phyloP scores from a whole-genome alignment of 129 eudicot genomes.

The Logfia minima region DNA sequence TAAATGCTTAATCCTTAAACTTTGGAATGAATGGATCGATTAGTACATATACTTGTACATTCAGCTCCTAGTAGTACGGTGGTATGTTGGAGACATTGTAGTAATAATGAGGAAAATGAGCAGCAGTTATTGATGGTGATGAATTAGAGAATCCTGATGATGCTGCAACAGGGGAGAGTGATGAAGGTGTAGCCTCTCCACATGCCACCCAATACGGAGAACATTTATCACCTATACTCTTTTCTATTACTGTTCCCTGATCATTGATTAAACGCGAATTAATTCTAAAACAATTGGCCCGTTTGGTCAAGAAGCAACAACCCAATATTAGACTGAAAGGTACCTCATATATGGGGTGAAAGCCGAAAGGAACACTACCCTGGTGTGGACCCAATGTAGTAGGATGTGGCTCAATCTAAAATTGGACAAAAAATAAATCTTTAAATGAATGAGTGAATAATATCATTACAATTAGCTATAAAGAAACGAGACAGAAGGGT shows the following conservation, averaged over 20 bases:
- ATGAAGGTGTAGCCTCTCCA: not conserved
- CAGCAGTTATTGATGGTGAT: slow-evolving; percentile 14
- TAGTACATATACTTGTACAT: slow-evolving; percentile 4
- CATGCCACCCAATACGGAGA: not conserved
- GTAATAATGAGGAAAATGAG: slow-evolving; percentile 3
- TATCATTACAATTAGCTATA: not conserved
- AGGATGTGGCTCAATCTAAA: slow-evolving; percentile 13
- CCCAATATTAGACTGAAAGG: not conserved
- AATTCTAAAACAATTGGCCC: not conserved
- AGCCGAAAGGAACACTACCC: not conserved
- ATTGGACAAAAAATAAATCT: not conserved
- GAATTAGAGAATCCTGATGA: slow-evolving; percentile 84
- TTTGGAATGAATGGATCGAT: not conserved
- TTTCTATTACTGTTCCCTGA: slow-evolving; percentile 60
- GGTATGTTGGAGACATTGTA: slow-evolving; percentile 23
- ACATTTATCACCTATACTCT: slow-evolving; percentile 34
- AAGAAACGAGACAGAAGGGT: not conserved
- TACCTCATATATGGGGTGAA: slow-evolving; percentile 18
- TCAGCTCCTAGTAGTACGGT: slow-evolving; percentile 34
- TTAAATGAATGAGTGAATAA: not conserved
- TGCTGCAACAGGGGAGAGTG: slow-evolving; percentile 70
- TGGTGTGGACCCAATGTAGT: not conserved
- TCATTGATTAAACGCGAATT: not conserved
- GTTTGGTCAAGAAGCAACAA: not conserved
- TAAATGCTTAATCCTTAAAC: not conserved